These are phyloP conservation scores for Poteriospumella lacustris DNA, from an alignment of 108 stramenopile genomes.

Conservation along the genomic window DNA sequence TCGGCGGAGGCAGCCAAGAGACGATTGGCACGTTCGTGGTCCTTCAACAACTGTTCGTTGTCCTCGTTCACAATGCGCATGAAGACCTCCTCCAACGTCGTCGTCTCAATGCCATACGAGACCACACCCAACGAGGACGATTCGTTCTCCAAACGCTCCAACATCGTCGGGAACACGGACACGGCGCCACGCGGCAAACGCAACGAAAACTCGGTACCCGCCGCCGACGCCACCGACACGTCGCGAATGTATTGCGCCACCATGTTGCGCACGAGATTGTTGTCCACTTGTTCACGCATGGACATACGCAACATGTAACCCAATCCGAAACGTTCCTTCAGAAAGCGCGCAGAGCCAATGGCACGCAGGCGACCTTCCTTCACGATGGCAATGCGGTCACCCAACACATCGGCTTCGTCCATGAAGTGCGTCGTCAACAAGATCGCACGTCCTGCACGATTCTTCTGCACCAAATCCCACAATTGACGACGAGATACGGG, in stretches of 20 bases:
- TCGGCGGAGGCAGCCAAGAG: slow-evolving; percentile 18
- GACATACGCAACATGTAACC: slow-evolving; percentile 16
- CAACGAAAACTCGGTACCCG: slow-evolving; percentile 19
- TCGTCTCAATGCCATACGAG: slow-evolving; percentile 22
- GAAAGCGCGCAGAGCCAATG: slow-evolving; percentile 18
- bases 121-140: not conserved
- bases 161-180: not conserved
- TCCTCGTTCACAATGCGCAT: slow-evolving; percentile 29
- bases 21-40: slow-evolving; percentile 4
- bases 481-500: slow-evolving; percentile 4
- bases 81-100: slow-evolving; percentile 25
- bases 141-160: slow-evolving; percentile 16
- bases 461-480: slow-evolving; percentile 27
- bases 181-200: slow-evolving; percentile 19
- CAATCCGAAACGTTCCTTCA: slow-evolving; percentile 20
- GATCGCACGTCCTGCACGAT: slow-evolving; percentile 23
- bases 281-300: not conserved
- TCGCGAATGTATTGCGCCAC: not conserved
- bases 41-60: not conserved
- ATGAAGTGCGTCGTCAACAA: slow-evolving; percentile 28
- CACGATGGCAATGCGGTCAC: slow-evolving; percentile 26
- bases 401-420: slow-evolving; percentile 25
- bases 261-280: not conserved
- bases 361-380: slow-evolving; percentile 26
- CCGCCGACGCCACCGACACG: not conserved